A percentile compares a stretch with the other conserved stretches of the same genome.
phyloP scores from a whole-genome alignment of 495 filamentous ascomycete species.

The Xylaria longipes region DNA sequence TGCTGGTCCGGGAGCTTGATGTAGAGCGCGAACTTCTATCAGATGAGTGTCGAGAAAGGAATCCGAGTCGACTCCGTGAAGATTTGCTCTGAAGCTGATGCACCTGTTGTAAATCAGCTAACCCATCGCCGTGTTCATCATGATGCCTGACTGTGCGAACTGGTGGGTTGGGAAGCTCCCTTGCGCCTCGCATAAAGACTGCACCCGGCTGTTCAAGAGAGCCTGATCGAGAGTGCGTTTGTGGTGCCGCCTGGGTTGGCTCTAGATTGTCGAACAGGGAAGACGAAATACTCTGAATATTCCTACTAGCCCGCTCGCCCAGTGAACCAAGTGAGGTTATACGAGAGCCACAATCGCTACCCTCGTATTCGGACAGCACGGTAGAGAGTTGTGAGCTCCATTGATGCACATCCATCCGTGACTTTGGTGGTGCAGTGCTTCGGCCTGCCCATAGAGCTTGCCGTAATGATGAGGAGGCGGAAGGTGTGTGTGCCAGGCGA shows the following conservation, averaged over 20 bases:
- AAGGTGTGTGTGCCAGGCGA: conserved; percentile 33
- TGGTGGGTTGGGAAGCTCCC: conserved; percentile 34
- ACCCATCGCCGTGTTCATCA: conserved; percentile 62
- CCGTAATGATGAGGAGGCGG: conserved; percentile 37
- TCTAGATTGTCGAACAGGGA: conserved; percentile 50
- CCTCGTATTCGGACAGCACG: conserved; percentile 70
- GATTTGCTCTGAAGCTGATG: conserved; percentile 49
- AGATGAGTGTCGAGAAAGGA: conserved; percentile 49
- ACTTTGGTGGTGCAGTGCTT: conserved; percentile 27
- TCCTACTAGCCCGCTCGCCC: conserved; percentile 49
- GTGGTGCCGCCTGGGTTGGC: conserved; percentile 39
- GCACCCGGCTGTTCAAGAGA: conserved; percentile 48
- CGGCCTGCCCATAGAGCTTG: conserved; percentile 36
- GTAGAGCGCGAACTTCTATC: conserved; percentile 57
- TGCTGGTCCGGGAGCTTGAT: conserved; percentile 56
- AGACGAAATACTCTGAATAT: conserved; percentile 60
- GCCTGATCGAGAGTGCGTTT: conserved; percentile 47
- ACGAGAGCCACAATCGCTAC: conserved; percentile 50
- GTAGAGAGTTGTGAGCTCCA: conserved; percentile 80
- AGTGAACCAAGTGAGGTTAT: conserved; percentile 51
- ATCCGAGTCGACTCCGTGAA: conserved; percentile 53
- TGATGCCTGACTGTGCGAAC: conserved; percentile 53
- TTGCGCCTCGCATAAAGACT: conserved; percentile 42
- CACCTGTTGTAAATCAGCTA: conserved; percentile 57
- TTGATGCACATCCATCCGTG: conserved; percentile 54